phyloP scores from a whole-genome alignment of 371 early-diverging fungal genomes.

The Mucor sp. region DNA sequence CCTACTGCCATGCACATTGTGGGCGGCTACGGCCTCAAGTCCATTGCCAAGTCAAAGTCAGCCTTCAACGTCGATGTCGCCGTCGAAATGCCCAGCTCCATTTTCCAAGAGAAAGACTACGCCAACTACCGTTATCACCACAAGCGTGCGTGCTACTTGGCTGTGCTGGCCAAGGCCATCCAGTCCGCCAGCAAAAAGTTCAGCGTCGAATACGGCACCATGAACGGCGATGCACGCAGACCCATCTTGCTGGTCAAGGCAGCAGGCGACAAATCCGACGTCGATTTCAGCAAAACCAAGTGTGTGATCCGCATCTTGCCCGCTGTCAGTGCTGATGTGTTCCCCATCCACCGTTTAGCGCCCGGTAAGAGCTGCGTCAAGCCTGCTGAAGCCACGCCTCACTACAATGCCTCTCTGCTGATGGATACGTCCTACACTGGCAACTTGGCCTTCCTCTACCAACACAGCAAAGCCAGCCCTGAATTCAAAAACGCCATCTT shows the following conservation, averaged over 20 bases:
- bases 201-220: constrained; percentile 56
- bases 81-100: constrained; percentile 86
- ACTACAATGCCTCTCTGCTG: constrained; percentile 86
- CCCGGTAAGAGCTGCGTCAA: constrained; percentile 88
- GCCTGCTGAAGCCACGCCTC: constrained; percentile 76
- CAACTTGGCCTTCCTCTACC: constrained; percentile 80
- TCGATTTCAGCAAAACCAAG: constrained; percentile 60
- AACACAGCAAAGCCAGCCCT: constrained; percentile 67
- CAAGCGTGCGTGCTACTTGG: constrained; percentile 92
- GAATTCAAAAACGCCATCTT: constrained; percentile 81
- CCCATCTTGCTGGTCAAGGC: constrained; percentile 77
- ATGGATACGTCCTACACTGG: constrained; percentile 73
- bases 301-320: constrained; percentile 85
- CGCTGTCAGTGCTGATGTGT: constrained; percentile 58
- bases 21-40: constrained; percentile 88
- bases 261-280: constrained; percentile 56
- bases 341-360: constrained; percentile 73
- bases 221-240: constrained; percentile 75
- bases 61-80: constrained; percentile 88
- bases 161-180: constrained; percentile 62
- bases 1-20: constrained; percentile 82
- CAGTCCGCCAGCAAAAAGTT: constrained; percentile 56
- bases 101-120: constrained; percentile 93
- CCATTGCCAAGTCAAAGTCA: constrained; percentile 60
- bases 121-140: constrained; percentile 93